These are phyloP conservation scores for Helicostylum pulchrum DNA, from an alignment of 192 early-diverging fungal species.

Conservation along the genomic window DNA sequence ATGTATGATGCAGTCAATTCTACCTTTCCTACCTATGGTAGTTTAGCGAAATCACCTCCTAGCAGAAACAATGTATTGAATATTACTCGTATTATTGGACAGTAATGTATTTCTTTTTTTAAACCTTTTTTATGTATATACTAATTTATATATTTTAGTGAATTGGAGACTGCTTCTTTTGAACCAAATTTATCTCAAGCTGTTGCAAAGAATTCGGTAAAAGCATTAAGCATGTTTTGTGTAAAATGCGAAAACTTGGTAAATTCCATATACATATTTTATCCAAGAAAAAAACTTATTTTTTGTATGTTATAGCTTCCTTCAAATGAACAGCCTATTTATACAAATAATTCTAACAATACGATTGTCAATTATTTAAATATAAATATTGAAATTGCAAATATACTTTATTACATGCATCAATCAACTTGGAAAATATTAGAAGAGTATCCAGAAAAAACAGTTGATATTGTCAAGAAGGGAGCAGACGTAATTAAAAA, in stretches of 20 bases:
- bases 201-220: slow-evolving; percentile 53
- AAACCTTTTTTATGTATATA: slow-evolving; percentile 1
- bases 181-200: slow-evolving; percentile 48
- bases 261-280: slow-evolving; percentile 4
- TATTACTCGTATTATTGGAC: slow-evolving; percentile 52
- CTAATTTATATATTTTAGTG: slow-evolving; percentile 38
- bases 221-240: slow-evolving; percentile 58
- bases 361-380: slow-evolving; percentile 40
- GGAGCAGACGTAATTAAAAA: slow-evolving; percentile 42
- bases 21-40: slow-evolving; percentile 52
- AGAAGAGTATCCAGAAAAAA: slow-evolving; percentile 52
- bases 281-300: slow-evolving; percentile 6
- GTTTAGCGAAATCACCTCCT: slow-evolving; percentile 34
- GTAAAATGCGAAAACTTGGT: slow-evolving; percentile 57
- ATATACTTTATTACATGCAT: slow-evolving; percentile 55
- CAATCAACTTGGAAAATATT: slow-evolving; percentile 60
- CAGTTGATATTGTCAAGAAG: slow-evolving; percentile 49
- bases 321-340: slow-evolving; percentile 35
- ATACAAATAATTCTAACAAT: slow-evolving; percentile 15
- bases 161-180: slow-evolving; percentile 64
- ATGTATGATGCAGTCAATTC: slow-evolving; percentile 63
- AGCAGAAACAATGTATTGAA: slow-evolving; percentile 53
- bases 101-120: slow-evolving; percentile 33
- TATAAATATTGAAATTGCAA: slow-evolving; percentile 59
- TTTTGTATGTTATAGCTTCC: slow-evolving; percentile 19